Conservation (phyloP, 768 basidiomycete species). For the Boletus edulis region DNA sequence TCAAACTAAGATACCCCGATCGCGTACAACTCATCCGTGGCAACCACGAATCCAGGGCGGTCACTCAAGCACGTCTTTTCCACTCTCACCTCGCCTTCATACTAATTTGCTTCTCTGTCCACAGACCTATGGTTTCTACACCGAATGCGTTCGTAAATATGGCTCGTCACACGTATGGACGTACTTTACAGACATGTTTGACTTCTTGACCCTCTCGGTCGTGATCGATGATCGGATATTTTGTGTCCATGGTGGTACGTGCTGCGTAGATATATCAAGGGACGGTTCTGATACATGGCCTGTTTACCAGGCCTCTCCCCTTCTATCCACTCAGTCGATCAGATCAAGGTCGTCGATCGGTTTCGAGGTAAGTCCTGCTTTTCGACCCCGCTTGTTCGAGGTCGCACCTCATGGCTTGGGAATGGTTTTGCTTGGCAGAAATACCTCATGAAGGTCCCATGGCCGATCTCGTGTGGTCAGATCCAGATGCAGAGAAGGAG, state of each 20-base stretch:
- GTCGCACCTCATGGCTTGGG: conserved; percentile 21
- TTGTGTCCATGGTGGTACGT: conserved; percentile 93
- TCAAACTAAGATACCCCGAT: conserved; percentile 96
- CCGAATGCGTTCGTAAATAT: conserved; percentile 97
- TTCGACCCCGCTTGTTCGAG: conserved; percentile 20
- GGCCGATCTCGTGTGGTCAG: conserved; percentile 99
- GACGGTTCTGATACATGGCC: conserved; percentile 1
- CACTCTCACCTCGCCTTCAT: background rate
- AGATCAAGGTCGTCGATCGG: conserved; percentile 98
- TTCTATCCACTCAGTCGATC: conserved; percentile 98
- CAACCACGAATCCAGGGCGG: conserved; percentile 96
- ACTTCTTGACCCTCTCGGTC: conserved; percentile 94
- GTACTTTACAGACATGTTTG: conserved; percentile 99
- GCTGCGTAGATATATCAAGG: background rate
- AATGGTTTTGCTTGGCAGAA: conserved; percentile 48
- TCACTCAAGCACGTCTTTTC: conserved; percentile 79
- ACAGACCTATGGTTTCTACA: conserved; percentile 98
- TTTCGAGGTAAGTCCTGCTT: conserved; percentile 71
- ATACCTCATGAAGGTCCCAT: conserved; percentile 99
- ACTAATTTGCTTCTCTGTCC: conserved; percentile 17
- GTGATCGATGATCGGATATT: conserved; percentile 99
- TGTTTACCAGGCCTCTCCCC: conserved; percentile 77
- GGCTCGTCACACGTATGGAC: conserved; percentile 97
- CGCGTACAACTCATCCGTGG: conserved; percentile 95
- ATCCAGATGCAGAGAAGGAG: conserved; percentile 98